phyloP scores from a whole-genome alignment of 495 filamentous ascomycete genomes.

The Neurospora sp. region DNA sequence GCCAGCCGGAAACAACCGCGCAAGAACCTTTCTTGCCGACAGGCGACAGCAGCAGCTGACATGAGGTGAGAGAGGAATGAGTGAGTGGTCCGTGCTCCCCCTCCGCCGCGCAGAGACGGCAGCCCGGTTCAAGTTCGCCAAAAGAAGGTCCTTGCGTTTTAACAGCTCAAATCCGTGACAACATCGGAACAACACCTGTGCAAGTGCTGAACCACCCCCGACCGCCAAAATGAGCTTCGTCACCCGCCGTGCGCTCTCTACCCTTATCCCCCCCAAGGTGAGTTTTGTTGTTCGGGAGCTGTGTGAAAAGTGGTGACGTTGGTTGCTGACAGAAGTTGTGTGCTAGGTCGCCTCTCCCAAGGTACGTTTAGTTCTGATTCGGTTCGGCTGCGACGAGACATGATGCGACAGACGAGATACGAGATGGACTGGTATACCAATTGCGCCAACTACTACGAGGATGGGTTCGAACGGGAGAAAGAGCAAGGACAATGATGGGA shows the following conservation, averaged over 20 bases:
- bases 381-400: too few species aligned
- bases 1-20: constrained; percentile 20
- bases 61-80: not conserved
- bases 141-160: constrained; percentile 5
- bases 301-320: not conserved
- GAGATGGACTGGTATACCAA: not conserved
- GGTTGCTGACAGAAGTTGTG: constrained; percentile 17
- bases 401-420: not conserved
- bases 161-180: constrained; percentile 12
- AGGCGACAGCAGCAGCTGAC: not conserved
- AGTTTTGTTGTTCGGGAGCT: constrained; percentile 10
- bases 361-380: constrained; percentile 48
- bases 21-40: constrained; percentile 21
- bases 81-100: constrained; percentile 3
- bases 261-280: constrained; percentile 98
- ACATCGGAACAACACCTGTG: constrained; percentile 8
- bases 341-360: constrained; percentile 71
- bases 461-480: not conserved
- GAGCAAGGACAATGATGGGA: not conserved
- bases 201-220: constrained; percentile 13
- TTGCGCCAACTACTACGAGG: not conserved
- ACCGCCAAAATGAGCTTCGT: constrained; percentile 80
- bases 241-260: constrained; percentile 80
- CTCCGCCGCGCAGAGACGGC: constrained; percentile 1
- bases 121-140: not conserved